phyloP scores from a whole-genome alignment of 2,329 filamentous ascomycete species.

The Alternaria hordeiaustralica region DNA sequence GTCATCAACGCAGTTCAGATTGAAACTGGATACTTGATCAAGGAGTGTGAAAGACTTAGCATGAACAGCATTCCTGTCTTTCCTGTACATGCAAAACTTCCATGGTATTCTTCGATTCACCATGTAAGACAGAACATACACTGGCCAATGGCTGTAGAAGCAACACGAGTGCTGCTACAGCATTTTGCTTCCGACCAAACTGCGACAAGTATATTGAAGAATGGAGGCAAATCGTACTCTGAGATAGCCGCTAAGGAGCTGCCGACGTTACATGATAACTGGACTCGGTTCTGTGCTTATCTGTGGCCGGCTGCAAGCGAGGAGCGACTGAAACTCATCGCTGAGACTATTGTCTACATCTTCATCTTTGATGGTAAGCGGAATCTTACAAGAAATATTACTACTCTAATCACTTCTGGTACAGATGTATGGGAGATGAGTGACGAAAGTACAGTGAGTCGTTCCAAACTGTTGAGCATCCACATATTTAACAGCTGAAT shows the following conservation, averaged over 20 bases:
- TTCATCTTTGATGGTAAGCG: conserved; percentile 1
- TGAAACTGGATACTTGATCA: neutral
- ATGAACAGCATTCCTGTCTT: neutral
- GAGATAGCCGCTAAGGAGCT: neutral
- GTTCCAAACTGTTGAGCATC: neutral
- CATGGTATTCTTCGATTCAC: neutral
- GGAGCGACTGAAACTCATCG: neutral
- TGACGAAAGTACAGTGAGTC: neutral
- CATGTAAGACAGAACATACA: neutral
- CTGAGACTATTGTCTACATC: neutral
- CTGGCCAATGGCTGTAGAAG: neutral
- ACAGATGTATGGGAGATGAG: conserved; percentile 1
- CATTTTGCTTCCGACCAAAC: neutral
- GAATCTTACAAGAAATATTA: neutral
- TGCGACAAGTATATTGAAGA: neutral
- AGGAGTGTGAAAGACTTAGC: neutral
- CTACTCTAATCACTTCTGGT: neutral
- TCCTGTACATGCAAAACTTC: neutral
- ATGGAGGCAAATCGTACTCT: neutral
- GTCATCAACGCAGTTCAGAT: neutral
- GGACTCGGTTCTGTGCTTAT: neutral
- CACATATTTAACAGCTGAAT: neutral
- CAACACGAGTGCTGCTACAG: neutral
- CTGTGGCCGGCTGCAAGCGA: neutral
- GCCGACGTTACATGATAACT: neutral